Evolutionary conservation across 257 asterid genomes (phyloP).

Genomic region (Echium plantagineum): DNA sequence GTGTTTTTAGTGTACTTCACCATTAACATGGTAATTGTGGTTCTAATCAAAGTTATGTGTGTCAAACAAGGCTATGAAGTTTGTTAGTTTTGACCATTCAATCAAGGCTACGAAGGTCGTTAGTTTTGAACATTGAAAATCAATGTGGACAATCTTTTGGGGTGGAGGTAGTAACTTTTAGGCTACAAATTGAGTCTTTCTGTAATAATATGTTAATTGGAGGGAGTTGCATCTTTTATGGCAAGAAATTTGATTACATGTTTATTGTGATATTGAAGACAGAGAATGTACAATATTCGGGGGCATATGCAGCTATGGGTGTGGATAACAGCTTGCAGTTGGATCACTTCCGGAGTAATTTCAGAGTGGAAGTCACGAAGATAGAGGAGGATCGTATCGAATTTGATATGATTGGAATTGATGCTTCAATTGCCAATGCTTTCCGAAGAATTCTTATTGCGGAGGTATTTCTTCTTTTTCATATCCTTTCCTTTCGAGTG

Average conservation of each 20-base stretch:
- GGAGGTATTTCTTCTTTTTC: conserved; percentile 39
- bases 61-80: too few relatives aligned
- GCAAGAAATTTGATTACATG: neutral
- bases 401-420: conserved; percentile 86
- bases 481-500: neutral
- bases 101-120: too few relatives aligned
- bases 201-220: too few relatives aligned
- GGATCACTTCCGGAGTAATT: conserved; percentile 47
- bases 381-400: conserved; percentile 53
- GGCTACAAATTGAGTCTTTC: too few relatives aligned
- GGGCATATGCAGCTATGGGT: conserved; percentile 74
- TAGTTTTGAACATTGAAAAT: too few relatives aligned
- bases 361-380: conserved; percentile 48
- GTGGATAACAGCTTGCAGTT: conserved; percentile 75
- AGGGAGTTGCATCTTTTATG: neutral
- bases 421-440: conserved; percentile 83
- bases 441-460: conserved; percentile 87
- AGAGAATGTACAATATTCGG: conserved; percentile 62
- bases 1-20: too few relatives aligned
- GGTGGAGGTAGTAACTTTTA: too few relatives aligned
- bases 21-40: too few relatives aligned
- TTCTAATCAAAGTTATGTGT: too few relatives aligned
- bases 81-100: too few relatives aligned
- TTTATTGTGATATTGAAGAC: conserved; percentile 25
- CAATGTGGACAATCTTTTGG: too few relatives aligned